These are phyloP conservation scores for Cylindrotheca fusiformis DNA, from an alignment of 108 stramenopile genomes.

Conservation along the genomic window DNA sequence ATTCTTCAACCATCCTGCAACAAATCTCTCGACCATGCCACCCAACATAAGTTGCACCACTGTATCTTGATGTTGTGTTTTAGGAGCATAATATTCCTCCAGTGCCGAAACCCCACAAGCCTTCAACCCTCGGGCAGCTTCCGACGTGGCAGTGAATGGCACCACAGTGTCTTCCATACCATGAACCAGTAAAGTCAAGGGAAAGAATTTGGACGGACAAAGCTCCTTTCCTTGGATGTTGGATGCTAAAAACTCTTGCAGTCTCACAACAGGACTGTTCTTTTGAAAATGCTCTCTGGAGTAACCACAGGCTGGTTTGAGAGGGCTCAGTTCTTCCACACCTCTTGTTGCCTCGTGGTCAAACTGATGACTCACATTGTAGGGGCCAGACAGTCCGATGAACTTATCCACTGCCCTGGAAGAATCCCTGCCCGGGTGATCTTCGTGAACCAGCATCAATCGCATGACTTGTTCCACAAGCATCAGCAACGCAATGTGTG, in stretches of 20 bases:
- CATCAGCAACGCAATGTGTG: constrained; percentile 41
- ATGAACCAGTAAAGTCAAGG: constrained; percentile 61
- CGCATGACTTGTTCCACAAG: constrained; percentile 44
- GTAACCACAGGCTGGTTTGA: constrained; percentile 71
- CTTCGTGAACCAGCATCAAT: not conserved
- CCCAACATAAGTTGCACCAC: constrained; percentile 79
- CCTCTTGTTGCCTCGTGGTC: constrained; percentile 83
- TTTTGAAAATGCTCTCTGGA: constrained; percentile 47
- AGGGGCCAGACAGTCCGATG: constrained; percentile 72
- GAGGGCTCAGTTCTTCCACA: constrained; percentile 78
- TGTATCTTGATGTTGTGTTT: constrained; percentile 67
- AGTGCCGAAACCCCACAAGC: constrained; percentile 46
- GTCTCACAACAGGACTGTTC: constrained; percentile 51
- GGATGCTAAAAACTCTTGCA: constrained; percentile 22
- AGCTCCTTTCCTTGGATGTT: not conserved
- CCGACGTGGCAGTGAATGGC: constrained; percentile 73
- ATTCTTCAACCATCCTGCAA: constrained; percentile 38
- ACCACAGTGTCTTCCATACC: constrained; percentile 82
- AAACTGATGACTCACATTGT: constrained; percentile 80
- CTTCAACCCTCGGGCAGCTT: constrained; percentile 56
- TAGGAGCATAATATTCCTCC: constrained; percentile 63
- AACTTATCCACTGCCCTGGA: constrained; percentile 28
- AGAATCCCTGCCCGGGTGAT: no score
- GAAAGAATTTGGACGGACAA: constrained; percentile 13
- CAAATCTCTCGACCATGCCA: constrained; percentile 34